Percentiles rank a stretch among this genome's conserved stretches.
Conservation (phyloP, 257 asterid species). For the Solanum sejunctum region DNA sequence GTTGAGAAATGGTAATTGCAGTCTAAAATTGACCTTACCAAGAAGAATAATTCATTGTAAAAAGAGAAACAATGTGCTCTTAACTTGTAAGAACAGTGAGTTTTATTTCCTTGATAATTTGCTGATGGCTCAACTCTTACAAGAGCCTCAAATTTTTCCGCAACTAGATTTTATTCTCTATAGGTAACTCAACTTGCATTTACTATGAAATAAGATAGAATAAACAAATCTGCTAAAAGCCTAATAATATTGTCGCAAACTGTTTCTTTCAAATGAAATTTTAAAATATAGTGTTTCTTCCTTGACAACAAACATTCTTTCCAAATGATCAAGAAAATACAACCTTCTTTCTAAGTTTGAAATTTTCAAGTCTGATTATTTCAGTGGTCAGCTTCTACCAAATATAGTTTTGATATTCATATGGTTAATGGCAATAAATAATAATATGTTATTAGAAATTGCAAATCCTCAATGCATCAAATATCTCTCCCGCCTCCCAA, state of each 20-base stretch:
- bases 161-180: background rate
- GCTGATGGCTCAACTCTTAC: background rate
- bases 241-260: background rate
- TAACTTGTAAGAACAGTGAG: background rate
- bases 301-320: background rate
- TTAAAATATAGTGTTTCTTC: background rate
- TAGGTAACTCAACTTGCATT: background rate
- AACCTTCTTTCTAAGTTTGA: background rate
- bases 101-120: background rate
- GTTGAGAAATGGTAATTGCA: background rate
- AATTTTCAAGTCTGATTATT: background rate
- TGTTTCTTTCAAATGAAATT: background rate
- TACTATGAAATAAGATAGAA: background rate
- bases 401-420: background rate
- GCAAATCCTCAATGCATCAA: background rate
- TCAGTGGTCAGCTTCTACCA: background rate
- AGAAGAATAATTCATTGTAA: background rate
- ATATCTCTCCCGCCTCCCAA: background rate
- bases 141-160: background rate
- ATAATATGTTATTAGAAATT: background rate
- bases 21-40: background rate
- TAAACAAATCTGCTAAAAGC: background rate
- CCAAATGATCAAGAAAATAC: background rate
- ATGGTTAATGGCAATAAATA: background rate
- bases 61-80: background rate